These are phyloP conservation scores for Triticum monococcum DNA, from an alignment of 176 grass and related monocot species.

Conservation along the genomic window DNA sequence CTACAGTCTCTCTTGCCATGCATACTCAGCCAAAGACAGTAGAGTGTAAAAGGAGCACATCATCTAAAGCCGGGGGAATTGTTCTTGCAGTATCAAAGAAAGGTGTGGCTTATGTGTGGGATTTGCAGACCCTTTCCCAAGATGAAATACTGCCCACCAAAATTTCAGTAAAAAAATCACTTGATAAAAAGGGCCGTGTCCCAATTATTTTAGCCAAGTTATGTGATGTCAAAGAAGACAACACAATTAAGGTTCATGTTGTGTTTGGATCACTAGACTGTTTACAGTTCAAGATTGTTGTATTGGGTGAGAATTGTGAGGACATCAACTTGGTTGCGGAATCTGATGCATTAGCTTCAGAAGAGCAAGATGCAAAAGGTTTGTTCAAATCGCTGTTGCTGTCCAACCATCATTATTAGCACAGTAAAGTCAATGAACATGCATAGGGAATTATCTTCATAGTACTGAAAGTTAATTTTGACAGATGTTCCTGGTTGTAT, in stretches of 20 bases:
- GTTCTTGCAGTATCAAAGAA: slow-evolving; percentile 55
- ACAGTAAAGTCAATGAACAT: not conserved
- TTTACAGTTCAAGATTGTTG: slow-evolving; percentile 48
- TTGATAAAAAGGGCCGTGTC: slow-evolving; percentile 26
- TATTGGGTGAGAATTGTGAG: slow-evolving; percentile 37
- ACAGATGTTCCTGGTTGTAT: not conserved
- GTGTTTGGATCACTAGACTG: slow-evolving; percentile 26
- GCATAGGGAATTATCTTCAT: not conserved
- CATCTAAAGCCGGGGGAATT: slow-evolving; percentile 23
- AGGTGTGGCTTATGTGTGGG: slow-evolving; percentile 55
- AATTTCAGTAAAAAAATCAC: slow-evolving; percentile 37
- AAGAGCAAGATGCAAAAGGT: slow-evolving; percentile 29
- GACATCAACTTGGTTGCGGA: slow-evolving; percentile 20
- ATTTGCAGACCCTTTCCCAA: slow-evolving; percentile 41
- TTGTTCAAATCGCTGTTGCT: slow-evolving; percentile 7
- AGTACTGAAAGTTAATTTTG: not conserved
- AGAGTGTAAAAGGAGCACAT: slow-evolving; percentile 36
- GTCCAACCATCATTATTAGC: not conserved
- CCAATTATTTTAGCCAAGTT: slow-evolving; percentile 50
- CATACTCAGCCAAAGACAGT: slow-evolving; percentile 39
- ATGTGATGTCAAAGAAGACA: slow-evolving; percentile 38
- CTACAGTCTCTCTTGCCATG: slow-evolving; percentile 36
- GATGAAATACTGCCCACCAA: slow-evolving; percentile 20
- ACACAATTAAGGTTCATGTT: slow-evolving; percentile 38
- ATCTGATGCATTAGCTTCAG: slow-evolving; percentile 1